Evolutionary conservation across 2,329 filamentous ascomycete species (phyloP).

Genomic region (Fusarium guadeloupense): DNA sequence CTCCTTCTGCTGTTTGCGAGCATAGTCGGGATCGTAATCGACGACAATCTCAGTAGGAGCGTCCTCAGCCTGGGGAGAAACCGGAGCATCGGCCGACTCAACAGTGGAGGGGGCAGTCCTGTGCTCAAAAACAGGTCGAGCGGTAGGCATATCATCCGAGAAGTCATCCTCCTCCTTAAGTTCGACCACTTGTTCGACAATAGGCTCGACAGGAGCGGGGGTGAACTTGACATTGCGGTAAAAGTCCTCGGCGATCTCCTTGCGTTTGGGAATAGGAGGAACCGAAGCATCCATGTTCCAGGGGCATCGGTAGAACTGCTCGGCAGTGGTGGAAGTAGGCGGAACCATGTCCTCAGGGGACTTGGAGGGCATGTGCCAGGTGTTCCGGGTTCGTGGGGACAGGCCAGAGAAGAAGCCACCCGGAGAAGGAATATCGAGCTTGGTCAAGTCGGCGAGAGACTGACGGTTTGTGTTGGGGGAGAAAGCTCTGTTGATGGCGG

Average conservation of each 20-base stretch:
- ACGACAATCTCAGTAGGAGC: slow-evolving; percentile 71
- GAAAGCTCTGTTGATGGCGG: slow-evolving; percentile 30
- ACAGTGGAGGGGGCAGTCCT: slow-evolving; percentile 45
- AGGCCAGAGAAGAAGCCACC: slow-evolving; percentile 91
- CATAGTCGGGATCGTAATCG: slow-evolving; percentile 80
- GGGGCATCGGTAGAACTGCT: slow-evolving; percentile 88
- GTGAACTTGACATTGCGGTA: slow-evolving; percentile 52
- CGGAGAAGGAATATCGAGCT: slow-evolving; percentile 88
- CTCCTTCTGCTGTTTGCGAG: slow-evolving; percentile 74
- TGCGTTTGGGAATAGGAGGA: slow-evolving; percentile 49
- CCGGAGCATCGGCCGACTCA: slow-evolving; percentile 46
- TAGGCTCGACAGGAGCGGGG: slow-evolving; percentile 50
- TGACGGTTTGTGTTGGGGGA: slow-evolving; percentile 54
- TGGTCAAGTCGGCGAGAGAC: slow-evolving; percentile 77
- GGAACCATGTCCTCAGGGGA: slow-evolving; percentile 64
- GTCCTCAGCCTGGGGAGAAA: slow-evolving; percentile 63
- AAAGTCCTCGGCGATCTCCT: slow-evolving; percentile 52
- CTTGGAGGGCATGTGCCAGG: slow-evolving; percentile 75
- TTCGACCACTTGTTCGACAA: slow-evolving; percentile 74
- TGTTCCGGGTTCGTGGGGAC: slow-evolving; percentile 77
- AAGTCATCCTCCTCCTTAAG: slow-evolving; percentile 58
- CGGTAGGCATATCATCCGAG: slow-evolving; percentile 73
- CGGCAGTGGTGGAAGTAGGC: slow-evolving; percentile 89
- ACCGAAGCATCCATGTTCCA: slow-evolving; percentile 66
- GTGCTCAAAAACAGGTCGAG: slow-evolving; percentile 58